A percentile compares a stretch with the other conserved stretches of the same genome.
Evolutionary conservation across 495 filamentous ascomycete genomes (phyloP).

Genomic region (Bacidia rubella): DNA sequence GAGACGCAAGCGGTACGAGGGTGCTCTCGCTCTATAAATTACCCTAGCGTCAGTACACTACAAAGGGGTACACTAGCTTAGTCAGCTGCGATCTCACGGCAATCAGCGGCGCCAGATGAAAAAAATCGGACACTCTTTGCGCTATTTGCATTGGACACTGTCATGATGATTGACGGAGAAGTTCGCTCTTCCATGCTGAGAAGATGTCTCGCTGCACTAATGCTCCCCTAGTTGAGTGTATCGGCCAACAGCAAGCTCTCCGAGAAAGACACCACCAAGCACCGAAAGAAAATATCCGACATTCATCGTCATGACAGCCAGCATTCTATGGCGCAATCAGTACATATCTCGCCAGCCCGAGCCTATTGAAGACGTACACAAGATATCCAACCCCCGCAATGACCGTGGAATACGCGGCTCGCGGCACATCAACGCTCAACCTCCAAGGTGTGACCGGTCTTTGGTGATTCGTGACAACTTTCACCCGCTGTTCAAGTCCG

Average conservation of each 20-base stretch:
- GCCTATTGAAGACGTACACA: constrained; percentile 53
- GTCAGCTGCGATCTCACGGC: too few species aligned
- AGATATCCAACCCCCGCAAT: constrained; percentile 72
- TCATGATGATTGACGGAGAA: too few species aligned
- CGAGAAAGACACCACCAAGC: constrained; percentile 68
- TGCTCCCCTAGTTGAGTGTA: constrained; percentile 11
- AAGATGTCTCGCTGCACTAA: not conserved
- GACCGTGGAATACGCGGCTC: constrained; percentile 53
- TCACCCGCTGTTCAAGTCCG: constrained; percentile 61
- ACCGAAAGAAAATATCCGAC: constrained; percentile 90
- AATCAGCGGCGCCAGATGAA: too few species aligned
- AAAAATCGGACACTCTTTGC: too few species aligned
- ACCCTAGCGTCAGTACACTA: too few species aligned
- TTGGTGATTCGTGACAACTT: constrained; percentile 44
- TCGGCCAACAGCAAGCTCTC: constrained; percentile 67
- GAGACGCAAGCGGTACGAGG: too few species aligned
- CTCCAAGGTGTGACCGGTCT: constrained; percentile 53
- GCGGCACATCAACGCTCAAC: constrained; percentile 60
- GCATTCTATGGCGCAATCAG: constrained; percentile 49
- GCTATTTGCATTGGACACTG: too few species aligned
- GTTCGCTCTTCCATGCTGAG: too few species aligned
- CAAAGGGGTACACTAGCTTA: too few species aligned
- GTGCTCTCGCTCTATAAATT: too few species aligned
- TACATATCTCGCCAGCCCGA: not conserved
- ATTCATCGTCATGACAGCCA: constrained; percentile 97